These are phyloP conservation scores for Cyclotella choctawhatcheeana DNA, from an alignment of 108 stramenopile species.

Conservation along the genomic window DNA sequence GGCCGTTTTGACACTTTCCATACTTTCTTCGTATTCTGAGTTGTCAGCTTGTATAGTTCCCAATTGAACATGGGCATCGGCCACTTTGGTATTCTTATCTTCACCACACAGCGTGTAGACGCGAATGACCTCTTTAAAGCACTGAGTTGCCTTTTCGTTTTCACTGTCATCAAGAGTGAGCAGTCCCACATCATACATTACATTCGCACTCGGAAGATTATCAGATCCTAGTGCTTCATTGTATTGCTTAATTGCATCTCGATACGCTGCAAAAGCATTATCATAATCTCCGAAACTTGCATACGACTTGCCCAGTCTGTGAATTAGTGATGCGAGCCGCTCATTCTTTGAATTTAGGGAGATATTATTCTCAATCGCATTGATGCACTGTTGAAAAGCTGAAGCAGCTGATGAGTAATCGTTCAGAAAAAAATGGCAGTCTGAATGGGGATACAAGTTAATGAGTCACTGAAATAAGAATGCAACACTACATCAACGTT, in stretches of 20 bases:
- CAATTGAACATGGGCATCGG: conserved; percentile 39
- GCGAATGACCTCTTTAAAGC: conserved; percentile 42
- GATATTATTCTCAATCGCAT: not conserved
- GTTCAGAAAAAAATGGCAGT: conserved; percentile 24
- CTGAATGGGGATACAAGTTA: too few relatives aligned
- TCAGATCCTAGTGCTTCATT: conserved; percentile 24
- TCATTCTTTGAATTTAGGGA: not conserved
- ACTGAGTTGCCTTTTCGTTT: conserved; percentile 37
- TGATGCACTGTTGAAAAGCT: conserved; percentile 28
- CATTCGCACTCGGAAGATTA: conserved; percentile 40
- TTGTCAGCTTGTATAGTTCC: conserved; percentile 37
- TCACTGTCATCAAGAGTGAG: conserved; percentile 33
- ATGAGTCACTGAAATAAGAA: too few relatives aligned
- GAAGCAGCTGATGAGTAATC: conserved; percentile 22
- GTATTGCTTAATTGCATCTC: conserved; percentile 25
- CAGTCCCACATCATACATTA: conserved; percentile 45
- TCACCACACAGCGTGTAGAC: conserved; percentile 31
- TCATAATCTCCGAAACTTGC: conserved; percentile 40
- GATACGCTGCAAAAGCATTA: conserved; percentile 45
- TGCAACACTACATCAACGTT: too few relatives aligned
- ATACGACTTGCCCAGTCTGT: conserved; percentile 36
- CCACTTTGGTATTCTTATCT: conserved; percentile 30
- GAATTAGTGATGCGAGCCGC: conserved; percentile 26
- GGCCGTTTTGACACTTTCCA: conserved; percentile 56
- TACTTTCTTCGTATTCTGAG: conserved; percentile 40